A percentile compares a stretch with the other conserved stretches of the same genome.
Conservation (phyloP, 2,329 filamentous ascomycete species). For the Teratosphaeria epicoccoides region DNA sequence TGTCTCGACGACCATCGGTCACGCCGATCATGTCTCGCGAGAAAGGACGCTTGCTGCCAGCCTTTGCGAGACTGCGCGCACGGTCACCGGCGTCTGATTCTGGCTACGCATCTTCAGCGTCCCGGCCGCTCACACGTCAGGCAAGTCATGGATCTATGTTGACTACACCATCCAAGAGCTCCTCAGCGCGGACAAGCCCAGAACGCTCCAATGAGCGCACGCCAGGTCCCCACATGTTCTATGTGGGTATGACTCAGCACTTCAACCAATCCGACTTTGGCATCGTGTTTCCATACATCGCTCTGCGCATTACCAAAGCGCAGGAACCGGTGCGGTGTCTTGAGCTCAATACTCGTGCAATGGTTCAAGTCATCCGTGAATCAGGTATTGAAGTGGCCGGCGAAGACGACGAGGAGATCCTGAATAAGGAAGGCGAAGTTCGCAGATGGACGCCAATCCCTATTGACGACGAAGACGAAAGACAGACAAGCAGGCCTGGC, state of each 20-base stretch:
- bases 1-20: slow-evolving; percentile 18
- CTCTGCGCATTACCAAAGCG: slow-evolving; percentile 39
- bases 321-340: slow-evolving; percentile 69
- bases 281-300: slow-evolving; percentile 62
- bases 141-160: slow-evolving; percentile 14
- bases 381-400: slow-evolving; percentile 32
- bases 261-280: slow-evolving; percentile 78
- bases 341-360: slow-evolving; percentile 69
- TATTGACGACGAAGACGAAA: slow-evolving; percentile 11
- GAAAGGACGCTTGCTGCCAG: slow-evolving; percentile 17
- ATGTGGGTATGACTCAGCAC: slow-evolving; percentile 63
- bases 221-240: slow-evolving; percentile 57
- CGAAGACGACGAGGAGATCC: slow-evolving; percentile 30
- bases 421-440: slow-evolving; percentile 14
- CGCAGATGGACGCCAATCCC: slow-evolving; percentile 19
- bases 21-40: slow-evolving; percentile 19
- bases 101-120: slow-evolving; percentile 22
- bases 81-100: slow-evolving; percentile 23
- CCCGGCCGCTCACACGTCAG: slow-evolving; percentile 13
- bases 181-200: slow-evolving; percentile 3
- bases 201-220: slow-evolving; percentile 5
- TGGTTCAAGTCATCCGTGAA: slow-evolving; percentile 60
- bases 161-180: slow-evolving; percentile 12
- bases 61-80: slow-evolving; percentile 21
- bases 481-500: background rate